Evolutionary conservation across 2,329 filamentous ascomycete species (phyloP).

Genomic region (Colletotrichum eremochloae): DNA sequence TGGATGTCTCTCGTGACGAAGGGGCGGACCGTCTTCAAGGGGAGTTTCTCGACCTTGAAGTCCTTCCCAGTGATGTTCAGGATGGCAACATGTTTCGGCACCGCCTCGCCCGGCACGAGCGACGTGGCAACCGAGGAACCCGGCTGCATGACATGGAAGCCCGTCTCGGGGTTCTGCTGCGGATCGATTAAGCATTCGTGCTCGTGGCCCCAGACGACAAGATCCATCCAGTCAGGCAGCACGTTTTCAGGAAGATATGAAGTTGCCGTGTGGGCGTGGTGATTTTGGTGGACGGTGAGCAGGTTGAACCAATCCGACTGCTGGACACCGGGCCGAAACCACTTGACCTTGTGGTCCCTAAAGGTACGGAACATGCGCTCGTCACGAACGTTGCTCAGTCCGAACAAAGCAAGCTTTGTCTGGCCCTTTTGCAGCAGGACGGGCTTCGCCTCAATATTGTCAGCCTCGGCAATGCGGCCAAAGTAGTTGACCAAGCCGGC

Average conservation of each 20-base stretch:
- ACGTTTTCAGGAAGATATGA: conserved; percentile 96
- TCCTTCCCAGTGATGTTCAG: conserved; percentile 85
- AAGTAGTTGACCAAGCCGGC: conserved; percentile 97
- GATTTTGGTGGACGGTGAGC: conserved; percentile 95
- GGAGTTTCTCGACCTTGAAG: conserved; percentile 83
- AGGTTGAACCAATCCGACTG: conserved; percentile 95
- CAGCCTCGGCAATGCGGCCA: conserved; percentile 89
- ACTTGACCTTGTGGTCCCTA: conserved; percentile 91
- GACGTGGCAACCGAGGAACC: conserved; percentile 97
- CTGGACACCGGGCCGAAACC: conserved; percentile 86
- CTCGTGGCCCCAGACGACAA: conserved; percentile 97
- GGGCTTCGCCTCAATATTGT: conserved; percentile 93
- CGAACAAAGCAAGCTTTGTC: conserved; percentile 93
- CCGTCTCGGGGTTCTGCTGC: conserved; percentile 83
- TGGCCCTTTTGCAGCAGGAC: conserved; percentile 92
- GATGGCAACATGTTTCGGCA: conserved; percentile 90
- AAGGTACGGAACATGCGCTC: conserved; percentile 96
- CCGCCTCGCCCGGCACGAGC: conserved; percentile 88
- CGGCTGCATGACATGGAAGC: conserved; percentile 96
- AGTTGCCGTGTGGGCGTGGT: conserved; percentile 90
- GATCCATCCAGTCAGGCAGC: conserved; percentile 88
- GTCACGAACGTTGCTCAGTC: conserved; percentile 95
- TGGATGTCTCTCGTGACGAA: conserved; percentile 90
- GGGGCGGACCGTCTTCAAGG: conserved; percentile 88
- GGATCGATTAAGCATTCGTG: conserved; percentile 96